Conservation (phyloP, 306 rosid species). For the Corylus avellana region DNA sequence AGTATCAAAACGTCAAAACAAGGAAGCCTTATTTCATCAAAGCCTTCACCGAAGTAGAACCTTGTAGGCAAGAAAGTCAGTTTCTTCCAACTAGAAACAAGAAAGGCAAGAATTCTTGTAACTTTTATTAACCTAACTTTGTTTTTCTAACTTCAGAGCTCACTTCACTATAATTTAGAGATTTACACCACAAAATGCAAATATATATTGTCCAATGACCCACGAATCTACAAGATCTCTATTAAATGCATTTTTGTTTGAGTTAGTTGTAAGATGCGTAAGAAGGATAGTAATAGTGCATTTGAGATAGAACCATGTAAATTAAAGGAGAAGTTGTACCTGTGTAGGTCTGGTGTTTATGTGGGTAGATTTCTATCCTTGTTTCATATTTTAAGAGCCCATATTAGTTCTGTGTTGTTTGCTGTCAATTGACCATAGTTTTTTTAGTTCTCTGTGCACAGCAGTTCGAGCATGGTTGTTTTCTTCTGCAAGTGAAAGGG, state of each 20-base stretch:
- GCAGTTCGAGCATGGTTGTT: slow-evolving; percentile 53
- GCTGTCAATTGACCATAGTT: background rate
- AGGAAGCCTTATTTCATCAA: background rate
- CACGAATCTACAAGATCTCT: background rate
- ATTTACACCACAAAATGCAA: background rate
- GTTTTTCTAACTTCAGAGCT: background rate
- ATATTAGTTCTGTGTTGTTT: background rate
- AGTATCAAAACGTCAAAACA: background rate
- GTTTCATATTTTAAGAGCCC: background rate
- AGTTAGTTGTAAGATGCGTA: background rate
- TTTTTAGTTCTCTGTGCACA: slow-evolving; percentile 48
- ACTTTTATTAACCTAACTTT: background rate
- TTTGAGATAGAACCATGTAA: background rate
- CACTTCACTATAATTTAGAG: background rate
- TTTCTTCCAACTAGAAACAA: background rate
- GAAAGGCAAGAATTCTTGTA: background rate
- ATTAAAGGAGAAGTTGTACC: background rate
- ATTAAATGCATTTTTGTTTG: background rate
- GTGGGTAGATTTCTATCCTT: background rate
- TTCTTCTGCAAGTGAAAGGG: slow-evolving; percentile 52
- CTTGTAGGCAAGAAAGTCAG: background rate
- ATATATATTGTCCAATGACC: too few species aligned
- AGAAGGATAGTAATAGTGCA: background rate
- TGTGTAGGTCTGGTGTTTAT: background rate
- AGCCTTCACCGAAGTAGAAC: background rate